A percentile compares a stretch with the other conserved stretches of the same genome.
These are phyloP conservation scores for Cladobotryum mycophilum DNA, from an alignment of 2,329 filamentous ascomycete species.

Conservation along the genomic window DNA sequence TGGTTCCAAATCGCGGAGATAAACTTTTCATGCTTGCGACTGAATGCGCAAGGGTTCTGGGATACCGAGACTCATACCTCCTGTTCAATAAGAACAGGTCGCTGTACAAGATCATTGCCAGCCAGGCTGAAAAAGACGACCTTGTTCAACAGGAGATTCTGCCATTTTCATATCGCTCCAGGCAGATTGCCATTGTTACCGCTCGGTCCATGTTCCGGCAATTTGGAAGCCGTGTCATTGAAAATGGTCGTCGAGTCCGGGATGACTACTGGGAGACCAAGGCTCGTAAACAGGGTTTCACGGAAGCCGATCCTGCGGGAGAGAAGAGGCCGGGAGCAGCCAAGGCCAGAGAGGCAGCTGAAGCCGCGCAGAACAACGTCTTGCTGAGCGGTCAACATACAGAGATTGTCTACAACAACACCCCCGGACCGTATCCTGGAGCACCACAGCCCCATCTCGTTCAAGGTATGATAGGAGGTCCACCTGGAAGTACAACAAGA, in stretches of 20 bases:
- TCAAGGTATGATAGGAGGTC: constrained; percentile 62
- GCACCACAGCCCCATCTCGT: constrained; percentile 63
- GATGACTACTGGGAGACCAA: constrained; percentile 99
- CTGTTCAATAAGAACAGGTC: constrained; percentile 98
- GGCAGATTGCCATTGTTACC: constrained; percentile 96
- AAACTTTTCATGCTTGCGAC: constrained; percentile 99
- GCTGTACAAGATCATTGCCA: constrained; percentile 95
- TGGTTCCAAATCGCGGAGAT: constrained; percentile 81
- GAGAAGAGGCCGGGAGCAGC: constrained; percentile 92
- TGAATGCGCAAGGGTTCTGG: constrained; percentile 87
- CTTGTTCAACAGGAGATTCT: constrained; percentile 91
- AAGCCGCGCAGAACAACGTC: constrained; percentile 55
- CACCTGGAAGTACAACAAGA: constrained; percentile 59
- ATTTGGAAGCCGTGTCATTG: constrained; percentile 90
- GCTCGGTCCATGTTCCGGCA: constrained; percentile 98
- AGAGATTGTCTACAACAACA: constrained; percentile 83
- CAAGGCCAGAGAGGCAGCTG: constrained; percentile 78
- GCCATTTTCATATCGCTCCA: constrained; percentile 95
- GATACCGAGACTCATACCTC: constrained; percentile 95
- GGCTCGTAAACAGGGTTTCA: constrained; percentile 94
- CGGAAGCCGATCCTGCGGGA: constrained; percentile 89
- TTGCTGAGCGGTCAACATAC: constrained; percentile 64
- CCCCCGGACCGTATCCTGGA: constrained; percentile 57
- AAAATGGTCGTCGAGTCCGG: constrained; percentile 80
- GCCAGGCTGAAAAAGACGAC: constrained; percentile 92